Conservation (phyloP, 192 early-diverging fungal species). For the Endogone sp. region DNA sequence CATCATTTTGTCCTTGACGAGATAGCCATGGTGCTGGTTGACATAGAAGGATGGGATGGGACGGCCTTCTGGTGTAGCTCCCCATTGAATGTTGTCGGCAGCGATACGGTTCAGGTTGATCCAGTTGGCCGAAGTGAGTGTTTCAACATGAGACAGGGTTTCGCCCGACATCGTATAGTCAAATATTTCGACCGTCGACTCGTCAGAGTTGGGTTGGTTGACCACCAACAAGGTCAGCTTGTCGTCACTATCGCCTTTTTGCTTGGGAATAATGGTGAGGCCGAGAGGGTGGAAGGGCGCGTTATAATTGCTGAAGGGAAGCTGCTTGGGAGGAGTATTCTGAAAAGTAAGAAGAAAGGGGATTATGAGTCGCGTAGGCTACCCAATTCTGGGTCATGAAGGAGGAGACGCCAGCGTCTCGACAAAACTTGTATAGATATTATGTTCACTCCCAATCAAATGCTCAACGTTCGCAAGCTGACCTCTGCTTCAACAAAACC, state of each 20-base stretch:
- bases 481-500: too few species aligned
- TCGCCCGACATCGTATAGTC: background rate
- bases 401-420: too few species aligned
- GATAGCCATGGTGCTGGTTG: constrained; percentile 7
- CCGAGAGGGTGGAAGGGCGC: constrained; percentile 12
- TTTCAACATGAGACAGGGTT: constrained; percentile 3
- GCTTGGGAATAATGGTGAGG: background rate
- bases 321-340: background rate
- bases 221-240: constrained; percentile 2
- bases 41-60: constrained; percentile 3
- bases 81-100: constrained; percentile 5
- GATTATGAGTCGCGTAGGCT: too few species aligned
- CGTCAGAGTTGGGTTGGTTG: constrained; percentile 7
- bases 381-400: too few species aligned
- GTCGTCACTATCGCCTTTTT: background rate
- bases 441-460: too few species aligned
- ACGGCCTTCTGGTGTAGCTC: background rate
- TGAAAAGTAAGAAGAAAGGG: too few species aligned
- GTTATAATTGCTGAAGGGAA: background rate
- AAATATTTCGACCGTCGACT: constrained; percentile 6
- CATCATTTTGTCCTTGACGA: background rate
- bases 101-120: constrained; percentile 7
- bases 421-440: too few species aligned
- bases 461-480: too few species aligned
- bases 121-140: background rate